Conservation (phyloP, 2,329 filamentous ascomycete genomes). For the Cordyceps militaris region DNA sequence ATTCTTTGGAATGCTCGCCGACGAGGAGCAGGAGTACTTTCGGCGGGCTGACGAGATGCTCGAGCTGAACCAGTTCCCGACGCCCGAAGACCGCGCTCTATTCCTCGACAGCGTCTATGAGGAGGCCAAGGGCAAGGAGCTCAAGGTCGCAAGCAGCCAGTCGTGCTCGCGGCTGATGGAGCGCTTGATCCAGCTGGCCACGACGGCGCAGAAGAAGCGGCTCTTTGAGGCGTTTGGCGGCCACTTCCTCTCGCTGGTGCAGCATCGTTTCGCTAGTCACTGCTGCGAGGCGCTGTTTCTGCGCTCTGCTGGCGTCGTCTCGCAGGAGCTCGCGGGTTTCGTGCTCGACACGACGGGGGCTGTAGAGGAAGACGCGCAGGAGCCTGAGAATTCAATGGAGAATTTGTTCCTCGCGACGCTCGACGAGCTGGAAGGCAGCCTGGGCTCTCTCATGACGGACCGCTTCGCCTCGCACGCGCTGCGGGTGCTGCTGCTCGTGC, state of each 20-base stretch:
- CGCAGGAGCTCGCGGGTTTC: slow-evolving; percentile 57
- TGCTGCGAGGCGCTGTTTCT: slow-evolving; percentile 93
- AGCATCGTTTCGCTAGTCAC: slow-evolving; percentile 94
- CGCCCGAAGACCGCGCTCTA: slow-evolving; percentile 61
- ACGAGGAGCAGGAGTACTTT: slow-evolving; percentile 95
- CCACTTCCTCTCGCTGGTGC: slow-evolving; percentile 83
- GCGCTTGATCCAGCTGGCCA: slow-evolving; percentile 76
- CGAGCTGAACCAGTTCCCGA: slow-evolving; percentile 79
- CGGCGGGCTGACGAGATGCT: slow-evolving; percentile 82
- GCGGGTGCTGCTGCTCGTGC: slow-evolving; percentile 74
- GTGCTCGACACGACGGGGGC: slow-evolving; percentile 38
- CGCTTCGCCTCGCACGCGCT: slow-evolving; percentile 85
- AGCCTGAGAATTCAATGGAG: slow-evolving; percentile 64
- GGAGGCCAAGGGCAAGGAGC: slow-evolving; percentile 84
- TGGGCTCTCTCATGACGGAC: slow-evolving; percentile 80
- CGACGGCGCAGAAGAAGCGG: slow-evolving; percentile 71
- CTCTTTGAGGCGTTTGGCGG: slow-evolving; percentile 79
- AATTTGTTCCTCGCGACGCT: slow-evolving; percentile 75
- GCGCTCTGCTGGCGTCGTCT: slow-evolving; percentile 70
- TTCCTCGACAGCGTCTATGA: slow-evolving; percentile 78
- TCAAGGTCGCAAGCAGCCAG: slow-evolving; percentile 94
- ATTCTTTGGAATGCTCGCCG: slow-evolving; percentile 89
- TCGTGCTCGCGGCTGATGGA: slow-evolving; percentile 93
- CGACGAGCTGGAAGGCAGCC: slow-evolving; percentile 78
- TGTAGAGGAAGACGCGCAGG: slow-evolving; percentile 33